Evolutionary conservation across 2,329 filamentous ascomycete genomes (phyloP).

Genomic region (Alternaria brassicae): DNA sequence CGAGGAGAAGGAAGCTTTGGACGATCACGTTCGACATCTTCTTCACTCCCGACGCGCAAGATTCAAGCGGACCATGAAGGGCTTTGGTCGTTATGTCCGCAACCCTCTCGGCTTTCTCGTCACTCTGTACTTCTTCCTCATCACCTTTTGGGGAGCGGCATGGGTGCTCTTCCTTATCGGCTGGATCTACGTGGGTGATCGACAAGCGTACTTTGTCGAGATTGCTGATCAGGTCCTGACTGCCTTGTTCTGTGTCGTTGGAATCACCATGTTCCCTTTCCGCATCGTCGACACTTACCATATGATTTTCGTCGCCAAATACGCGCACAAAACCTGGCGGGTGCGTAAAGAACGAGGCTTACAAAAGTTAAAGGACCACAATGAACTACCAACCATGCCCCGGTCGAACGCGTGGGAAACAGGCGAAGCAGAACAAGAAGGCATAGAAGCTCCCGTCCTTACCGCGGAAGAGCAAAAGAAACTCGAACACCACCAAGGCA

Average conservation of each 20-base stretch:
- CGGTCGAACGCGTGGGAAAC: slow-evolving; percentile 53
- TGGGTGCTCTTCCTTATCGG: slow-evolving; percentile 90
- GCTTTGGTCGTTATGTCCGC: slow-evolving; percentile 79
- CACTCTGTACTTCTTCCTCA: slow-evolving; percentile 84
- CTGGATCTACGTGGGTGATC: slow-evolving; percentile 81
- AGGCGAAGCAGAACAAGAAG: slow-evolving; percentile 32
- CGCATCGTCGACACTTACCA: slow-evolving; percentile 84
- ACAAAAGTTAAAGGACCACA: slow-evolving; percentile 69
- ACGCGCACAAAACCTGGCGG: slow-evolving; percentile 70
- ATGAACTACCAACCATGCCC: slow-evolving; percentile 66
- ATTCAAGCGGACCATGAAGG: slow-evolving; percentile 79
- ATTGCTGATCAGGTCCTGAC: slow-evolving; percentile 65
- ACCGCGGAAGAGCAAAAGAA: slow-evolving; percentile 68
- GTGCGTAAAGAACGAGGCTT: slow-evolving; percentile 66
- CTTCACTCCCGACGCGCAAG: slow-evolving; percentile 79
- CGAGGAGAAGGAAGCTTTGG: slow-evolving; percentile 75
- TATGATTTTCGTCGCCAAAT: slow-evolving; percentile 80
- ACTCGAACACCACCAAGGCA: slow-evolving; percentile 77
- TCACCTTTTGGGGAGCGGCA: slow-evolving; percentile 82
- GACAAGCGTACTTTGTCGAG: slow-evolving; percentile 67
- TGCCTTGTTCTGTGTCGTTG: slow-evolving; percentile 68
- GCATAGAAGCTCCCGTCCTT: slow-evolving; percentile 65
- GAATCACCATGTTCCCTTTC: slow-evolving; percentile 71
- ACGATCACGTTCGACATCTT: slow-evolving; percentile 87
- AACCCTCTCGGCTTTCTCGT: slow-evolving; percentile 79